Conservation (phyloP, 306 rosid genomes). For the Lathyrus oleraceus region DNA sequence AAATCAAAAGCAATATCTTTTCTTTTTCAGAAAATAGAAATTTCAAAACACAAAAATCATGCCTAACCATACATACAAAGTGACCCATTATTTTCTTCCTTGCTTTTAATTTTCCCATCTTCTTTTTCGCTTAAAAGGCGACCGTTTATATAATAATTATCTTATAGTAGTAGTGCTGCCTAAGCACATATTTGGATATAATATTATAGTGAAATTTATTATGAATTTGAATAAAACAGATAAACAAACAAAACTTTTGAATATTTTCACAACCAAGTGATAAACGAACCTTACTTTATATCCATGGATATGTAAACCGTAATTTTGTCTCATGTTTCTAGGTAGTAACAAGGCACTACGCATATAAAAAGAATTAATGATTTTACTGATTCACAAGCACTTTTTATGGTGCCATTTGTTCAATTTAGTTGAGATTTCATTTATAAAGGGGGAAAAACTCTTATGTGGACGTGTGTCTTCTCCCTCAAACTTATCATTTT, state of each 20-base stretch:
- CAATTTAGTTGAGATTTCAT: neutral
- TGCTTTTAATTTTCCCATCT: neutral
- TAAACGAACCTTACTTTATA: neutral
- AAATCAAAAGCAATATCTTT: neutral
- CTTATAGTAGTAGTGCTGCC: constrained; percentile 3
- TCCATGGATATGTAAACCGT: neutral
- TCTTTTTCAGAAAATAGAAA: no score
- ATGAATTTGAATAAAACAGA: neutral
- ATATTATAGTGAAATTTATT: neutral
- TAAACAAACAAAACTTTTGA: neutral
- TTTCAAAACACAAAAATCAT: neutral
- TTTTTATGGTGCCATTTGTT: neutral
- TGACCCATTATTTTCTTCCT: constrained; percentile 6
- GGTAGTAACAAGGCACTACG: neutral
- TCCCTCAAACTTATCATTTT: neutral
- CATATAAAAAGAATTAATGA: neutral
- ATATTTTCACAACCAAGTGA: neutral
- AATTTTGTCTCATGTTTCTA: neutral
- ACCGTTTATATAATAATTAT: constrained; percentile 18
- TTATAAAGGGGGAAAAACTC: neutral
- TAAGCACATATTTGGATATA: constrained; percentile 8
- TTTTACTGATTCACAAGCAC: neutral
- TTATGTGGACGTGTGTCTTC: neutral
- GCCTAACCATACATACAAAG: constrained; percentile 9
- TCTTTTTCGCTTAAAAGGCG: constrained; percentile 6